Percentiles rank a stretch among this genome's conserved stretches.
phyloP scores from a whole-genome alignment of 108 stramenopile genomes.

The Fistulifera pelliculosa region DNA sequence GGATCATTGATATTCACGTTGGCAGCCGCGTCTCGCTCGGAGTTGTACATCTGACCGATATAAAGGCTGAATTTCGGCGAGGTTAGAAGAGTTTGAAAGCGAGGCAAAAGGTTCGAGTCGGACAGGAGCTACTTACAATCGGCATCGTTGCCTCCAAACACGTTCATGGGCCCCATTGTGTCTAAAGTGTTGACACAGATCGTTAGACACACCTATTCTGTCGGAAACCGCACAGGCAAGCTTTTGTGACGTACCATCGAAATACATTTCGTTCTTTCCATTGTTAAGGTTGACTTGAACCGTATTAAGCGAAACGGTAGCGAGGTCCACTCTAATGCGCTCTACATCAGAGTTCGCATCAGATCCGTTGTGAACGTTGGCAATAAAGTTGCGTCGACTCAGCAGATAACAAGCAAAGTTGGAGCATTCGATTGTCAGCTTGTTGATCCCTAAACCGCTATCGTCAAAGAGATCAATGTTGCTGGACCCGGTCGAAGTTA shows the following conservation, averaged over 20 bases:
- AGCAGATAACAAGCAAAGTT: conserved; percentile 21
- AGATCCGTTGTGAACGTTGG: conserved; percentile 20
- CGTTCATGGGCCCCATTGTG: conserved; percentile 11
- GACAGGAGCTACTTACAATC: no score
- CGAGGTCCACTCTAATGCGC: conserved; percentile 16
- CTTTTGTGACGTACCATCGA: no score
- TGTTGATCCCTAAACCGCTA: conserved; percentile 8
- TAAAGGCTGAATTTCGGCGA: no score
- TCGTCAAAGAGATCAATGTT: conserved; percentile 22
- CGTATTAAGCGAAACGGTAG: conserved; percentile 2
- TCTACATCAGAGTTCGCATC: conserved; percentile 10
- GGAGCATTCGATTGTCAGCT: conserved; percentile 17
- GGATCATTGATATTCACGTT: conserved; percentile 10
- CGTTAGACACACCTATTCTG: no score
- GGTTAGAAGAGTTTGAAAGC: no score
- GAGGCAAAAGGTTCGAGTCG: no score
- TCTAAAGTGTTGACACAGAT: no score
- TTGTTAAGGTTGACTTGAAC: conserved; percentile 14
- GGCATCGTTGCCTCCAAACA: no score
- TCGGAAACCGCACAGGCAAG: no score
- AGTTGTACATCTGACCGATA: no score
- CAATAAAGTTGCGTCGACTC: conserved; percentile 20
- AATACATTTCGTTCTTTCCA: conserved; percentile 23
- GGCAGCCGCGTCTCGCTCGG: no score
- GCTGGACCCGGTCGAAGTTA: conserved; percentile 15